phyloP scores from a whole-genome alignment of 768 basidiomycete species.

The Phanerochaete sordida region DNA sequence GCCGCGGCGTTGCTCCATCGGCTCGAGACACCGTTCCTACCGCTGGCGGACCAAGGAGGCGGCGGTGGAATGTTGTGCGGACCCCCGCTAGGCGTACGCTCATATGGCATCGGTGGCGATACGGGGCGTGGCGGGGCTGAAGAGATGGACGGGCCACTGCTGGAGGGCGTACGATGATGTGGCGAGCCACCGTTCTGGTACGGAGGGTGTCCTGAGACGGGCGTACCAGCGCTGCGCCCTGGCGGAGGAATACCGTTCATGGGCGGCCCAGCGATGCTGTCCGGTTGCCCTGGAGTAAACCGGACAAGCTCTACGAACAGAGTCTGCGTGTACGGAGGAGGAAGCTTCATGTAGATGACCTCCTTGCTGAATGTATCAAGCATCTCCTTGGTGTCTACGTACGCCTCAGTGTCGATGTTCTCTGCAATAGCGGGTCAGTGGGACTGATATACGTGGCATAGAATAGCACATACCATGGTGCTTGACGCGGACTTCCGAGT shows the following conservation, averaged over 20 bases:
- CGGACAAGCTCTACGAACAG: conserved; percentile 72
- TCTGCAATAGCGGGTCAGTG: conserved; percentile 29
- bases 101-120: conserved; percentile 36
- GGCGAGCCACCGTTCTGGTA: neutral
- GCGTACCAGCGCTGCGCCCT: conserved; percentile 11
- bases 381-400: conserved; percentile 73
- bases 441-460: too few relatives aligned
- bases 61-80: conserved; percentile 30
- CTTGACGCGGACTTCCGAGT: conserved; percentile 73
- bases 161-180: conserved; percentile 3
- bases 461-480: conserved; percentile 45
- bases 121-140: conserved; percentile 3
- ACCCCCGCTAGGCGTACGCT: conserved; percentile 29
- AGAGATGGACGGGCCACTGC: neutral
- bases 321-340: conserved; percentile 60
- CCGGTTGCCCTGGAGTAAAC: conserved; percentile 53
- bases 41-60: conserved; percentile 30
- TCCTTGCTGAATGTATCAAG: conserved; percentile 70
- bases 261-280: conserved; percentile 26
- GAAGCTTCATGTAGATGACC: conserved; percentile 64
- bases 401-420: conserved; percentile 49
- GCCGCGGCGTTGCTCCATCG: conserved; percentile 30
- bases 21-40: conserved; percentile 8
- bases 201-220: conserved; percentile 9
- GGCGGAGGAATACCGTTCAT: neutral